Conservation (phyloP, 306 rosid species). For the Pterocarpus santalinus region DNA sequence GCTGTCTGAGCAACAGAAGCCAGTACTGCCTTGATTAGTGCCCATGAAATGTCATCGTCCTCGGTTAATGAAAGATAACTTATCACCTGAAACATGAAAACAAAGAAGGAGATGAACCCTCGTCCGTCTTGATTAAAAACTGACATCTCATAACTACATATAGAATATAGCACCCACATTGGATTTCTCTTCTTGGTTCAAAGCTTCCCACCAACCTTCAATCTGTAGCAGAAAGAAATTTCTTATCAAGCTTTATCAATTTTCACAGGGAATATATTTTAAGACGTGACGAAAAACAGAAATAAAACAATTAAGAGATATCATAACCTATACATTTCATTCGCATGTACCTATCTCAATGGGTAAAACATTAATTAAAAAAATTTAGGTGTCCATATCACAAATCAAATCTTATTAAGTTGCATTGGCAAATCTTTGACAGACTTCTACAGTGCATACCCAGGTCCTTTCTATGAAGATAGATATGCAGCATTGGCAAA, state of each 20-base stretch:
- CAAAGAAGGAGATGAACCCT: constrained; percentile 14
- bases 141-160: constrained; percentile 22
- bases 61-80: constrained; percentile 68
- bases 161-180: constrained; percentile 58
- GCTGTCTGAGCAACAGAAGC: constrained; percentile 90
- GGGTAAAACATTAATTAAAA: constrained; percentile 9
- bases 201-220: constrained; percentile 91
- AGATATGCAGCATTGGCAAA: constrained; percentile 27
- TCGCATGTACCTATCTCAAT: not conserved
- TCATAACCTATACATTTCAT: constrained; percentile 2
- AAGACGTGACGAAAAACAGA: constrained; percentile 26
- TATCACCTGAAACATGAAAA: constrained; percentile 63
- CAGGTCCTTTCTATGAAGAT: constrained; percentile 15
- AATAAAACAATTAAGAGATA: constrained; percentile 32
- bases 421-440: not conserved
- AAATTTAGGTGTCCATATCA: not conserved
- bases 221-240: constrained; percentile 57
- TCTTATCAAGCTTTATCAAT: constrained; percentile 39
- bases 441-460: constrained; percentile 27
- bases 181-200: constrained; percentile 78
- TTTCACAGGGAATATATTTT: constrained; percentile 19
- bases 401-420: constrained; percentile 8
- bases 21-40: constrained; percentile 63
- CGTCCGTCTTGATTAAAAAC: constrained; percentile 24
- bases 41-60: constrained; percentile 80